Conservation (phyloP, 2,329 filamentous ascomycete species). For the Parastagonospora avenae region DNA sequence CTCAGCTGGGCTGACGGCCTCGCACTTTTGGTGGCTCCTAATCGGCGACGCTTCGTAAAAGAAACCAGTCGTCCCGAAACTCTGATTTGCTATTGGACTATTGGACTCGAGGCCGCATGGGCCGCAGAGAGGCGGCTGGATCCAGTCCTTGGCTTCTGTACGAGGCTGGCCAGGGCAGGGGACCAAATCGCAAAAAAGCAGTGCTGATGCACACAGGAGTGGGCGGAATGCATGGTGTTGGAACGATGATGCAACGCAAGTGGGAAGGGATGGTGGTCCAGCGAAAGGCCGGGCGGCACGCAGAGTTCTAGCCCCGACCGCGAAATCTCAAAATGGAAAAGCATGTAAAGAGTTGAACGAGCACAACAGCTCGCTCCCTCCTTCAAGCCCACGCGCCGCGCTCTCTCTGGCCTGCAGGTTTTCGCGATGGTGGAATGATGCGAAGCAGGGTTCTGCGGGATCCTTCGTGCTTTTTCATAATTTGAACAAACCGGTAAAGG, state of each 20-base stretch:
- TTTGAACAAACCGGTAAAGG: slow-evolving; percentile 31
- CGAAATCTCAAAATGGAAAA: slow-evolving; percentile 14
- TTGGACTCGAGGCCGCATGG: slow-evolving; percentile 29
- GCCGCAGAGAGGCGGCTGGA: slow-evolving; percentile 33
- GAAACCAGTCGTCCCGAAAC: slow-evolving; percentile 29
- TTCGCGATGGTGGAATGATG: slow-evolving; percentile 33
- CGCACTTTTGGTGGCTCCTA: slow-evolving; percentile 29
- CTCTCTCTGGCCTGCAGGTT: slow-evolving; percentile 28
- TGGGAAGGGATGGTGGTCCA: slow-evolving; percentile 3
- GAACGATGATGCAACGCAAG: slow-evolving; percentile 10
- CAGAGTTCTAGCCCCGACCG: background rate
- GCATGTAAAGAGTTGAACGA: slow-evolving; percentile 19
- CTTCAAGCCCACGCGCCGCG: slow-evolving; percentile 21
- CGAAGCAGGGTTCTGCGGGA: slow-evolving; percentile 38
- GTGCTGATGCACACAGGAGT: slow-evolving; percentile 21
- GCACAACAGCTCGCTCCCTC: slow-evolving; percentile 23
- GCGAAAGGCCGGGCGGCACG: background rate
- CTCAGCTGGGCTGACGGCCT: slow-evolving; percentile 21
- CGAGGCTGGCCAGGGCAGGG: slow-evolving; percentile 34
- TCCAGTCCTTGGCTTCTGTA: slow-evolving; percentile 24
- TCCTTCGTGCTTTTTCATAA: slow-evolving; percentile 38
- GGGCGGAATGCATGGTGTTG: slow-evolving; percentile 7
- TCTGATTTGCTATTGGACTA: slow-evolving; percentile 31
- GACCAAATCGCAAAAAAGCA: slow-evolving; percentile 4
- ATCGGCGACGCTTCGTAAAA: slow-evolving; percentile 34